A percentile compares a stretch with the other conserved stretches of the same genome.
Conservation (phyloP, 768 basidiomycete species). For the Dioszegia aurantiaca region DNA sequence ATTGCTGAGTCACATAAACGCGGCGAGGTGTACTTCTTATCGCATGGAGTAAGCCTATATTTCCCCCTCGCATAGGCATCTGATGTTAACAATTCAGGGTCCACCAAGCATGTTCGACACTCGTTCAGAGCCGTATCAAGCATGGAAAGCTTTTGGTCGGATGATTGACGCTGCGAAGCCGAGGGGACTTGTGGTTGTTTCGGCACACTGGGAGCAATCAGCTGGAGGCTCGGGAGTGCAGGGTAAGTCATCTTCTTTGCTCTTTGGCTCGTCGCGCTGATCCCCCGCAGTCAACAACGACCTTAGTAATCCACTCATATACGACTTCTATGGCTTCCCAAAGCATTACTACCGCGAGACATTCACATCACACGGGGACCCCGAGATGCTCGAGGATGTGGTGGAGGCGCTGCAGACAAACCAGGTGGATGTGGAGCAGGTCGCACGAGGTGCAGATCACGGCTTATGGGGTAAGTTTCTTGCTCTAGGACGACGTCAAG, state of each 20-base stretch:
- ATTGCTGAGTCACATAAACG: conserved; percentile 5
- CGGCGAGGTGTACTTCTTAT: conserved; percentile 48
- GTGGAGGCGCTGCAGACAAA: conserved; percentile 18
- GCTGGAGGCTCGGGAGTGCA: conserved; percentile 19
- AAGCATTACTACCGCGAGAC: conserved; percentile 36
- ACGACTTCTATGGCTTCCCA: conserved; percentile 49
- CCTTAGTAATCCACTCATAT: conserved; percentile 37
- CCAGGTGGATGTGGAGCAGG: conserved; percentile 17
- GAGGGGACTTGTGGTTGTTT: conserved; percentile 41
- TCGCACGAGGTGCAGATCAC: conserved; percentile 42
- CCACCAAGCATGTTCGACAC: conserved; percentile 43
- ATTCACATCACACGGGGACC: conserved; percentile 25
- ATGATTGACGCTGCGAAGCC: conserved; percentile 24
- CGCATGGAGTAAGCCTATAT: conserved; percentile 40
- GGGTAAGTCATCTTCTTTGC: conserved; percentile 19
- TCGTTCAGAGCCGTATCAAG: conserved; percentile 32
- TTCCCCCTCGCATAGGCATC: neutral
- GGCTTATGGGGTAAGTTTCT: conserved; percentile 42
- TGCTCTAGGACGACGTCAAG: neutral
- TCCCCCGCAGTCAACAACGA: conserved; percentile 36
- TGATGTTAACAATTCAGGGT: conserved; percentile 24
- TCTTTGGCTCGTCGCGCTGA: neutral
- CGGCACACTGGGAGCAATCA: conserved; percentile 49
- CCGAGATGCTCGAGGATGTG: conserved; percentile 16
- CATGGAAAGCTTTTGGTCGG: conserved; percentile 38